Evolutionary conservation across 2,329 filamentous ascomycete genomes (phyloP).

Genomic region (Lomentospora prolificans): DNA sequence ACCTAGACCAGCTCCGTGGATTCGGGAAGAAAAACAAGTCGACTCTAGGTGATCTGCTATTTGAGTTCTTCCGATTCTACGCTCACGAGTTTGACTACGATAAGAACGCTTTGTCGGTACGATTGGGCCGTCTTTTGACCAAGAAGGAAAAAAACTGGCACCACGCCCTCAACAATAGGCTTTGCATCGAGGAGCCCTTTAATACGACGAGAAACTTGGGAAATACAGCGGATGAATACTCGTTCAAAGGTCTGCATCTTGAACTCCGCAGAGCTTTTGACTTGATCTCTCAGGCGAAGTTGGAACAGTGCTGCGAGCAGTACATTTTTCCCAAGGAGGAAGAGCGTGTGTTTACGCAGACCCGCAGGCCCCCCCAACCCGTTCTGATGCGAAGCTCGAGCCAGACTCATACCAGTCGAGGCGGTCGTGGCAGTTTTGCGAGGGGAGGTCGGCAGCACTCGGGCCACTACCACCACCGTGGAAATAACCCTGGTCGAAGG

Average conservation of each 20-base stretch:
- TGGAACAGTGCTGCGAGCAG: slow-evolving; percentile 77
- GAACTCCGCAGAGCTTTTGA: slow-evolving; percentile 87
- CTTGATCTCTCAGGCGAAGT: slow-evolving; percentile 64
- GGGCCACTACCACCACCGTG: slow-evolving; percentile 27
- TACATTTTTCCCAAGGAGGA: slow-evolving; percentile 84
- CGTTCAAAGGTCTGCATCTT: slow-evolving; percentile 81
- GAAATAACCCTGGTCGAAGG: slow-evolving; percentile 36
- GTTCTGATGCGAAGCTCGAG: slow-evolving; percentile 52
- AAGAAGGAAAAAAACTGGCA: slow-evolving; percentile 88
- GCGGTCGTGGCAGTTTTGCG: slow-evolving; percentile 22
- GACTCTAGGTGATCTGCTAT: slow-evolving; percentile 74
- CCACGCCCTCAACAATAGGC: slow-evolving; percentile 64
- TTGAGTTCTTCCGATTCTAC: slow-evolving; percentile 92
- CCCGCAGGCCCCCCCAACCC: slow-evolving; percentile 36
- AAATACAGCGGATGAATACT: slow-evolving; percentile 92
- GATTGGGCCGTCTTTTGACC: slow-evolving; percentile 65
- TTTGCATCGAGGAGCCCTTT: slow-evolving; percentile 96
- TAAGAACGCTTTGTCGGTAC: slow-evolving; percentile 72
- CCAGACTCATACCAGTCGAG: slow-evolving; percentile 41
- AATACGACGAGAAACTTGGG: slow-evolving; percentile 82
- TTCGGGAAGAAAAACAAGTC: slow-evolving; percentile 76
- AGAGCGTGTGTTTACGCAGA: slow-evolving; percentile 45
- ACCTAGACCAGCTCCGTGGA: slow-evolving; percentile 62
- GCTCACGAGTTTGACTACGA: slow-evolving; percentile 90
- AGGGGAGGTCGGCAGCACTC: slow-evolving; percentile 39